Evolutionary conservation across 2,329 filamentous ascomycete species (phyloP).

Genomic region (Trichoderma sp.): DNA sequence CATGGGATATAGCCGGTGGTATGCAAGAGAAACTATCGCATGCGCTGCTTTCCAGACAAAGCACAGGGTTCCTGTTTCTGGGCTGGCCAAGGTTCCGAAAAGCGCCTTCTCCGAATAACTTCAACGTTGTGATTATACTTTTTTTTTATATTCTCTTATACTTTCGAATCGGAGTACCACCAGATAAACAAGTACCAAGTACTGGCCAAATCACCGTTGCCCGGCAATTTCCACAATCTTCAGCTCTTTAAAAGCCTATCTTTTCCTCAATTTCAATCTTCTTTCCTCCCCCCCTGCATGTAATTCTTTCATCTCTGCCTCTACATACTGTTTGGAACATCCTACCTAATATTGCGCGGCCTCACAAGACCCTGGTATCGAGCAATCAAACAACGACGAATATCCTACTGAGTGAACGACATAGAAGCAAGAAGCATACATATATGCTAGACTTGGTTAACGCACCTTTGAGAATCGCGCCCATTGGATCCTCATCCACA

Average conservation of each 20-base stretch:
- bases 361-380: neutral
- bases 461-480: neutral
- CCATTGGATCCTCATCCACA: neutral
- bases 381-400: neutral
- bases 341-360: neutral
- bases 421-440: neutral
- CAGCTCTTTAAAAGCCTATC: too few relatives aligned
- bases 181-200: too few relatives aligned
- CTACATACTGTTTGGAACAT: neutral
- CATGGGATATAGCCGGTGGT: neutral
- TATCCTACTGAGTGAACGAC: neutral
- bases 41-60: neutral
- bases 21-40: neutral
- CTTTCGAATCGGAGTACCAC: neutral
- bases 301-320: neutral
- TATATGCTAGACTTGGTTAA: neutral
- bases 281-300: neutral
- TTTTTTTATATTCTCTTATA: neutral
- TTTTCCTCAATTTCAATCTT: neutral
- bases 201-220: neutral
- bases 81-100: neutral
- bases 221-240: neutral
- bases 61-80: neutral
- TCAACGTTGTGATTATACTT: neutral
- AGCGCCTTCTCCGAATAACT: neutral